Evolutionary conservation across 108 stramenopile genomes (phyloP).

Genomic region (Skeletonema menzelii): DNA sequence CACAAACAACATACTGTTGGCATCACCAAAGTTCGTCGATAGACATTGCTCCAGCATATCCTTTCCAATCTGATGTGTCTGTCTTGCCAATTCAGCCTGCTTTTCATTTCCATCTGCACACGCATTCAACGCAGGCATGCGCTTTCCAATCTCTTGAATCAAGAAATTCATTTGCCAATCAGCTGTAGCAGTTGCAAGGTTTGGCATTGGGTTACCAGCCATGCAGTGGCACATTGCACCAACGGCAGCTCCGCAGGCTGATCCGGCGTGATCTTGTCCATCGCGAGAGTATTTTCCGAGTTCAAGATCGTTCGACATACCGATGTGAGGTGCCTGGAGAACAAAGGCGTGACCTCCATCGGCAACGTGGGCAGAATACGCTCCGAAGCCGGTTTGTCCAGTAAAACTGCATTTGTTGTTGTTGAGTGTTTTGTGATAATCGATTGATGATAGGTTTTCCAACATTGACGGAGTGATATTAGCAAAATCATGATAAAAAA

Average conservation of each 20-base stretch:
- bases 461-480: not conserved
- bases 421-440: not conserved
- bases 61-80: constrained; percentile 12
- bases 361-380: not conserved
- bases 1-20: constrained; percentile 4
- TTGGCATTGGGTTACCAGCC: constrained; percentile 8
- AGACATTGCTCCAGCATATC: constrained; percentile 19
- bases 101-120: constrained; percentile 7
- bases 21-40: constrained; percentile 9
- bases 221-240: constrained; percentile 11
- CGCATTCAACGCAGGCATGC: not conserved
- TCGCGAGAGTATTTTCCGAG: constrained; percentile 19
- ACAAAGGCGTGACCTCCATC: not conserved
- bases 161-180: constrained; percentile 13
- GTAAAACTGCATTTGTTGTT: not conserved
- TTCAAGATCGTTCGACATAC: not conserved
- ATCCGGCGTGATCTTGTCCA: constrained; percentile 11
- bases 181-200: not conserved
- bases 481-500: not conserved
- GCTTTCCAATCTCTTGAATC: constrained; percentile 5
- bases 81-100: constrained; percentile 8
- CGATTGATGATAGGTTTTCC: not conserved
- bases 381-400: constrained; percentile 1
- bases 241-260: constrained; percentile 14
- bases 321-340: constrained; percentile 15